Evolutionary conservation across 116 monocot genomes (phyloP), one percentile per base, ranked within the genome.

Genomic region (Trichopus zeylanicus): DNA sequence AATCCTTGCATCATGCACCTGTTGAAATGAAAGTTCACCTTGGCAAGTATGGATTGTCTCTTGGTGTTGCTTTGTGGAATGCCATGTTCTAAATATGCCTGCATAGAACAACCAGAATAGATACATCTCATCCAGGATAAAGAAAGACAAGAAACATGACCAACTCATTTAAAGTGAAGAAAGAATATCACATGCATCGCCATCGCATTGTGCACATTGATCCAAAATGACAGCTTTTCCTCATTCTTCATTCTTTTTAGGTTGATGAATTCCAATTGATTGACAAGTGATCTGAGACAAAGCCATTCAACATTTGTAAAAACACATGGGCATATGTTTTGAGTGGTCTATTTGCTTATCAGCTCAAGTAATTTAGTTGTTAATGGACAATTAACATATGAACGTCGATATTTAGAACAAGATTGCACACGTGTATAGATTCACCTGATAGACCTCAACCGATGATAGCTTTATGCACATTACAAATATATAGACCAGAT

Each of bases 161-260:
- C 0, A 53, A 53, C 2, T 5, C 12, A 3, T 27, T 18, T 21
- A 2, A 26, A 15, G 7, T 25, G 12, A 39, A 39, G 55, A 18
- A 24, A 15, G 19, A 53, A 20, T 16, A 23, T 63, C 53, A 53
- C 53, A 64, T 64, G 78, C 87, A 87, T 87, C 62, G 82, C 51
- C 39, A 82, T 48, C 51, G 79, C 78, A 70, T 86, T 86, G 64
- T 86, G 78, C 55, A 86, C 51, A 56, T 86, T 86, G 66, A 67
- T 21, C 66, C 57, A 67, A 48, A 67, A 67, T 6, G 66, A 56
- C 24, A 67, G 39, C 13, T 47, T 67, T 48, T 67, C 66, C 19
- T 68, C 59, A 18, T 59, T 32, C 31, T 68, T 59, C 59, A 68
- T 68, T 30, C 46, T 49, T 59, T 24, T 59, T 30, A 46, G 68